Percentiles rank a stretch among this genome's conserved stretches.
phyloP scores from a whole-genome alignment of 768 basidiomycete species.

The Tulasnella sp. region DNA sequence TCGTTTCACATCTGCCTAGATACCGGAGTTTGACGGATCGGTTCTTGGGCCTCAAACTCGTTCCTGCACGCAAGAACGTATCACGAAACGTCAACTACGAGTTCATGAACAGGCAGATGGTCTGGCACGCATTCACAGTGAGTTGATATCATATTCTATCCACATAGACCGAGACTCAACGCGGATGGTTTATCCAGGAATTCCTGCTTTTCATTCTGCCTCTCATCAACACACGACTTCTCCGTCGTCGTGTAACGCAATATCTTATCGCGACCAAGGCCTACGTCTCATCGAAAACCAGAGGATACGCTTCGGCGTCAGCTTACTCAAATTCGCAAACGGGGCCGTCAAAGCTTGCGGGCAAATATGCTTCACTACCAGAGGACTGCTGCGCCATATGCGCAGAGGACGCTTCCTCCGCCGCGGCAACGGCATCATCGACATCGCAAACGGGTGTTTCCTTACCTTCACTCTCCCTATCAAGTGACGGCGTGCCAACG shows the following conservation, averaged over 20 bases:
- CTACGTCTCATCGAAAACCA: background rate
- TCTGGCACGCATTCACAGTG: slow-evolving; percentile 98
- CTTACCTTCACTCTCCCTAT: background rate
- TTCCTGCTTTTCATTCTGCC: slow-evolving; percentile 91
- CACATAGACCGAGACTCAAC: background rate
- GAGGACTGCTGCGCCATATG: slow-evolving; percentile 87
- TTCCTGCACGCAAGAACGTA: slow-evolving; percentile 63
- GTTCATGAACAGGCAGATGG: slow-evolving; percentile 99
- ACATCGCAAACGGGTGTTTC: background rate
- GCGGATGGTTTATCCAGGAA: slow-evolving; percentile 55
- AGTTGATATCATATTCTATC: slow-evolving; percentile 39
- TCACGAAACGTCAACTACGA: slow-evolving; percentile 92
- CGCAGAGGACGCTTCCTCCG: slow-evolving; percentile 61
- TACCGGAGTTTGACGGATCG: slow-evolving; percentile 83
- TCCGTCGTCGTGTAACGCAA: slow-evolving; percentile 56
- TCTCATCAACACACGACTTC: slow-evolving; percentile 63
- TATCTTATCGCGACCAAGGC: slow-evolving; percentile 30
- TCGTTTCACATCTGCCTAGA: slow-evolving; percentile 43
- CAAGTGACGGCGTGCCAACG: slow-evolving; percentile 39
- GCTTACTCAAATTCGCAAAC: background rate
- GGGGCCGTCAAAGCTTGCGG: slow-evolving; percentile 35
- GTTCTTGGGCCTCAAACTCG: slow-evolving; percentile 66
- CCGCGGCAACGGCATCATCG: slow-evolving; percentile 20
- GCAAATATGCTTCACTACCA: slow-evolving; percentile 68
- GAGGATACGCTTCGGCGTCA: background rate